phyloP scores from a whole-genome alignment of 176 grass and related monocot genomes.

The bread wheat (Triticum aestivum) region IWGSC_CS_RefSeq_v2.1 NC_057795.1:571674629-571675128 shows the following conservation, averaged over 20 bases:
- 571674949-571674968: background rate
- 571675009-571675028: background rate
- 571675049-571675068: slow-evolving; percentile 47
- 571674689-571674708: background rate
- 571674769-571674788: too few species aligned
- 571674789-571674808: too few species aligned
- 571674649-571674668: background rate
- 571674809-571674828: background rate
- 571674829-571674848: background rate
- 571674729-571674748: too few species aligned
- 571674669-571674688: background rate
- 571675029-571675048: slow-evolving; percentile 22
- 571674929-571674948: background rate
- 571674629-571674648: too few species aligned
- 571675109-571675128: slow-evolving; percentile 24
- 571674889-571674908: background rate
- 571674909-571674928: background rate
- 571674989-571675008: background rate
- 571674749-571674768: too few species aligned
- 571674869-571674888: background rate
- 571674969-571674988: background rate
- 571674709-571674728: too few species aligned
- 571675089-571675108: slow-evolving; percentile 53
- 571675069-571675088: slow-evolving; percentile 47
- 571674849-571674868: background rate